Conservation (phyloP, 768 basidiomycete species). For the Lactarius evosmus region DNA sequence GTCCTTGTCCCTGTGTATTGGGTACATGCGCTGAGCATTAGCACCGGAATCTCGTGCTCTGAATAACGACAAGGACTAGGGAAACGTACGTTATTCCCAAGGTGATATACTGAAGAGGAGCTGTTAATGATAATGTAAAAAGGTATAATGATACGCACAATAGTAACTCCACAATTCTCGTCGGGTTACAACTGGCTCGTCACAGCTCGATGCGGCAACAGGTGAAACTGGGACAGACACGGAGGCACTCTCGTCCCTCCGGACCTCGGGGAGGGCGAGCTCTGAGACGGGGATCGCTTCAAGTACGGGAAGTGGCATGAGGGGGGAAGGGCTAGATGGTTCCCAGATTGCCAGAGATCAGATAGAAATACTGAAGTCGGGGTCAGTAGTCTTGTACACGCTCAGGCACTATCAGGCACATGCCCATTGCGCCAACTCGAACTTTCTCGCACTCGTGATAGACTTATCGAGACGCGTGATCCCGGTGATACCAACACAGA, state of each 20-base stretch:
- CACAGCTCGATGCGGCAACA: slow-evolving; percentile 30
- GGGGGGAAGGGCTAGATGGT: neutral
- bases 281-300: slow-evolving; percentile 1
- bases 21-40: neutral
- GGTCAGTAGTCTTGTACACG: neutral
- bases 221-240: neutral
- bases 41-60: slow-evolving; percentile 27
- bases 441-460: neutral
- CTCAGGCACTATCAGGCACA: neutral
- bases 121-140: slow-evolving; percentile 40
- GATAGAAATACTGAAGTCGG: neutral
- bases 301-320: neutral
- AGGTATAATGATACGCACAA: slow-evolving; percentile 41
- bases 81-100: slow-evolving; percentile 66
- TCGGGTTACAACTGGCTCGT: slow-evolving; percentile 68
- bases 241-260: neutral
- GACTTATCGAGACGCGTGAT: neutral
- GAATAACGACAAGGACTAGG: neutral
- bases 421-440: neutral
- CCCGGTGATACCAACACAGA: neutral
- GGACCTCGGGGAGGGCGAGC: neutral
- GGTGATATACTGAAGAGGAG: slow-evolving; percentile 63
- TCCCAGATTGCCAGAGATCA: neutral
- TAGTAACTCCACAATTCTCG: slow-evolving; percentile 81
- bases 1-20: slow-evolving; percentile 56